Conservation (phyloP, 257 asterid genomes). For the Gentiana macrophylla region DNA sequence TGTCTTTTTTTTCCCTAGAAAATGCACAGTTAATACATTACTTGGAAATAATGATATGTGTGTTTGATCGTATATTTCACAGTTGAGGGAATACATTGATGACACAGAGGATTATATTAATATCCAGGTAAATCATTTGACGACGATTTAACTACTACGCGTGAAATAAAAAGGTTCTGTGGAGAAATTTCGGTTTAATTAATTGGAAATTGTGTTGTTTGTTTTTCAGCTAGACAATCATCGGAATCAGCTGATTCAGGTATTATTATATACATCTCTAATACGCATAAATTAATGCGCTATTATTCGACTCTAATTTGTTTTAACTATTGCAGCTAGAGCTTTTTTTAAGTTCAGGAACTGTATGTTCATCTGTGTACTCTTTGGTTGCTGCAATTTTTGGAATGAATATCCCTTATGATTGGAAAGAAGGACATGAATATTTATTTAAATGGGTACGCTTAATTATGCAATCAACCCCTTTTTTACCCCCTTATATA, state of each 20-base stretch:
- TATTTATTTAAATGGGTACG: constrained; percentile 79
- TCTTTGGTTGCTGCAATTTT: constrained; percentile 79
- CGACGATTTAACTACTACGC: neutral
- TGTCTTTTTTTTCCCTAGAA: no score
- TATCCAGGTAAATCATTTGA: constrained; percentile 50
- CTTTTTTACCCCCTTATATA: no score
- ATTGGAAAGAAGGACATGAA: constrained; percentile 63
- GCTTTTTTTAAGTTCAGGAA: constrained; percentile 73
- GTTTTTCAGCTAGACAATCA: constrained; percentile 82
- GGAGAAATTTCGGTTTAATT: neutral
- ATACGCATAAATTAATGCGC: no score
- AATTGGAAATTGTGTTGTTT: constrained; percentile 10
- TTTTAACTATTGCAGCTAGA: constrained; percentile 48
- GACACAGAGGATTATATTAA: constrained; percentile 95
- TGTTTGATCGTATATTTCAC: constrained; percentile 8
- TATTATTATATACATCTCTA: constrained; percentile 3
- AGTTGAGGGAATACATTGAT: constrained; percentile 83
- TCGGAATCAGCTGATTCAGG: constrained; percentile 95
- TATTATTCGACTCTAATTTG: neutral
- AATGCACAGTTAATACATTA: neutral
- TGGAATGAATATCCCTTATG: constrained; percentile 81
- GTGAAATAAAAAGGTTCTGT: no score
- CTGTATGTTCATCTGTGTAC: constrained; percentile 60
- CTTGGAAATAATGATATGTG: constrained; percentile 4
- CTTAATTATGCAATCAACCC: neutral